Base-by-base conservation (phyloP, 306 rosid species). In the Vachellia pachyceras region DNA sequence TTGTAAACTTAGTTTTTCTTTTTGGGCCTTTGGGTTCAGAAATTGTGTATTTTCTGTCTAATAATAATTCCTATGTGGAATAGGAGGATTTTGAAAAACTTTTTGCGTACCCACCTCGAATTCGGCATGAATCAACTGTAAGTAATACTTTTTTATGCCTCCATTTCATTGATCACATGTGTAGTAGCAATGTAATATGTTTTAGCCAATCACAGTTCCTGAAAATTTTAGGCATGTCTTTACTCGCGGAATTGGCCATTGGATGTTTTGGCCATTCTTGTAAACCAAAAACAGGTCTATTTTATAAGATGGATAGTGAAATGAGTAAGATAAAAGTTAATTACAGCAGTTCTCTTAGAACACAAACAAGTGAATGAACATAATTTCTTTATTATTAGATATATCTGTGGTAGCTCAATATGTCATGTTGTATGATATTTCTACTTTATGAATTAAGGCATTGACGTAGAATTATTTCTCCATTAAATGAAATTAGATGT, bases 61-160 rank as follows among this genome's bases (percentile, higher is more conserved):
- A 47, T 73, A 73, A 52, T 64, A 25, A 74, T 10, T 73, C 40
- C 83, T 82, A 10, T 63, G 71, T 84, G 82, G 33, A 84, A 52
- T 92, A 95, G 99, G 97, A 91, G 77, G 97, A 93, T 81, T 95
- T 80, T 82, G 88, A 88, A 77, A 88, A 80, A 67, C 94, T 95
- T 82, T 84, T 87, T 74, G 69, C 54, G 1, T 84, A 85, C 55
- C 93, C 97, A 22, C 95, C 94, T 78, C 84, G 81, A 18, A 88
- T 93, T 67, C 90, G 97, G 37, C 95, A 95, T 66, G 99, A 95
- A 82, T 95, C 99, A 81, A 95, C 99, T 50, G 99, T 93, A 88
- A 91, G 97, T 88, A 45, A 77, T 55, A n/a, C n/a, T 44, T 54
- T 47, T 77, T 82, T 81, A 9, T n/a, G n/a, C n/a, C 49, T 84